A percentile compares a stretch with the other conserved stretches of the same genome.
Conservation (phyloP, 257 asterid genomes). For the Lycium barbarum region DNA sequence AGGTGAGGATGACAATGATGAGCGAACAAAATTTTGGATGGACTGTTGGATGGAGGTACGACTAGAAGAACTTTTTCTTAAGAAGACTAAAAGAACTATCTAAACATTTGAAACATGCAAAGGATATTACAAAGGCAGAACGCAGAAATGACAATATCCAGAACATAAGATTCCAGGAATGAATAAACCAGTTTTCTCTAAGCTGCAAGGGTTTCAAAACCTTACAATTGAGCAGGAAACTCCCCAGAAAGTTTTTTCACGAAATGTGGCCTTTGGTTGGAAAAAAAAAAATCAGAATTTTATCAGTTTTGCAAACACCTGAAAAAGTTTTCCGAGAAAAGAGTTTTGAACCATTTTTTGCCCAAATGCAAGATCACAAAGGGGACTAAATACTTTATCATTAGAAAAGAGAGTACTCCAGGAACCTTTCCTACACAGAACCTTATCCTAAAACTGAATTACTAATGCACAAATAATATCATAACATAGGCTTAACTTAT, state of each 20-base stretch:
- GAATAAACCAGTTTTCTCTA: neutral
- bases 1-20: neutral
- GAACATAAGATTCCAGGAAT: constrained; percentile 15
- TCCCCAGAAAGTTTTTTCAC: too few relatives aligned
- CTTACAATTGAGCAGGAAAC: neutral
- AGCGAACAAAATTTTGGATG: neutral
- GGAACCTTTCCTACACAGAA: neutral
- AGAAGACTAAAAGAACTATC: neutral
- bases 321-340: too few relatives aligned
- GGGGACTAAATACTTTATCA: neutral
- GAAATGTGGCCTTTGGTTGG: too few relatives aligned
- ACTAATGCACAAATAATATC: neutral
- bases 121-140: neutral
- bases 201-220: neutral
- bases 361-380: too few relatives aligned
- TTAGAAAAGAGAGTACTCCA: neutral
- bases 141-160: neutral
- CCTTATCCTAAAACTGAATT: constrained; percentile 13
- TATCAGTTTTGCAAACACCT: too few relatives aligned
- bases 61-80: neutral
- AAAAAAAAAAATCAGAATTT: too few relatives aligned
- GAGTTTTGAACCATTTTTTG: neutral
- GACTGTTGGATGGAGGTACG: constrained; percentile 8
- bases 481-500: constrained; percentile 10
- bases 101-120: neutral